Conservation (phyloP, 208 protist genomes). For the Entamoeba dispar region DNA sequence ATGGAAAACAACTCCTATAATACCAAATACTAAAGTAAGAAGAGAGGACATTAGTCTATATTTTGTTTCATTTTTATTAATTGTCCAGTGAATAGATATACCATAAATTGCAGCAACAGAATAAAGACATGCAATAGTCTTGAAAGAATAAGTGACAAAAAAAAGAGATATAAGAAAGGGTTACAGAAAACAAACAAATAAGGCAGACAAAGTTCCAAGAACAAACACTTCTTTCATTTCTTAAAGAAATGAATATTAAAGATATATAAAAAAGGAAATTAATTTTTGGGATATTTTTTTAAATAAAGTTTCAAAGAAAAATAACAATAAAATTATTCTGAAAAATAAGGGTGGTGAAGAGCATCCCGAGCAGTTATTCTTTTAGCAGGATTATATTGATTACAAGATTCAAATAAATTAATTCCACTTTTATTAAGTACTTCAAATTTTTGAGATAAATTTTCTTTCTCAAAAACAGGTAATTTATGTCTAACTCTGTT, state of each 20-base stretch:
- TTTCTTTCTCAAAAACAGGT: no score
- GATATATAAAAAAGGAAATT: no score
- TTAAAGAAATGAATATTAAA: no score
- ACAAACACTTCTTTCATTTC: background rate
- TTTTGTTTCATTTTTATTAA: background rate
- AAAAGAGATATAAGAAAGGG: no score
- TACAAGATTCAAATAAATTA: background rate
- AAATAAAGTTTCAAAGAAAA: background rate
- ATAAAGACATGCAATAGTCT: background rate
- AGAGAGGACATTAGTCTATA: background rate
- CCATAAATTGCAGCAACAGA: background rate
- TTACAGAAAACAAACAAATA: background rate
- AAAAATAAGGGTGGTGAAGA: conserved; percentile 33
- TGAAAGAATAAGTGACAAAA: background rate
- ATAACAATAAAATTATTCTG: background rate
- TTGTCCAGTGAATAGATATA: background rate
- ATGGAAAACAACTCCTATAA: background rate
- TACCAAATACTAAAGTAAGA: background rate
- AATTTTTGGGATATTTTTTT: no score
- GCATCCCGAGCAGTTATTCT: conserved; percentile 33
- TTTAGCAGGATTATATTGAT: conserved; percentile 32
- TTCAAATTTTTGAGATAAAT: no score
- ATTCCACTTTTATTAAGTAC: background rate
- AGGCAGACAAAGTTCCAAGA: background rate
- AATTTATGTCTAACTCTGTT: background rate